Conservation (phyloP, 768 basidiomycete genomes). For the Auricularia auricula-judae region DNA sequence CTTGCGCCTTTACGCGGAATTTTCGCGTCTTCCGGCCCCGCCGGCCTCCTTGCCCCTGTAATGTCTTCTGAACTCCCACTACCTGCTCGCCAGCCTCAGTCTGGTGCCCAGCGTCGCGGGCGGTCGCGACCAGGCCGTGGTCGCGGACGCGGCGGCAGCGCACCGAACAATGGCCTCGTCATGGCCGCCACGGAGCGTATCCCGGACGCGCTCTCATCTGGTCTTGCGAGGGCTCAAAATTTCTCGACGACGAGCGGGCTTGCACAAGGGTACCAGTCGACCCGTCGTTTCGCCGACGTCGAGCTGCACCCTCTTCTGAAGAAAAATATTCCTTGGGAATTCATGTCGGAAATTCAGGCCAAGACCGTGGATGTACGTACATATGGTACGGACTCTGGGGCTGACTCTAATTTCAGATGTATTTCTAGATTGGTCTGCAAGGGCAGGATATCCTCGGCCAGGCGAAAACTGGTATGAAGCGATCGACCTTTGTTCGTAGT, state of each 20-base stretch:
- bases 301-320: neutral
- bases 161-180: neutral
- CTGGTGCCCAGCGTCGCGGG: neutral
- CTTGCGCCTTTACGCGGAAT: neutral
- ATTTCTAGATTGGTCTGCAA: neutral
- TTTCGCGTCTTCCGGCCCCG: neutral
- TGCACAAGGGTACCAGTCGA: neutral
- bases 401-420: neutral
- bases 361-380: neutral
- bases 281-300: neutral
- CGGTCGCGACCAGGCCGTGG: neutral
- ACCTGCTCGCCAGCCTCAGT: neutral
- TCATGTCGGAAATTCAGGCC: neutral
- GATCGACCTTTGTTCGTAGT: neutral
- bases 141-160: neutral
- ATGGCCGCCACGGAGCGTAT: neutral
- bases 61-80: neutral
- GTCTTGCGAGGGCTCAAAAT: neutral
- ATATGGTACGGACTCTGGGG: neutral
- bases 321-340: neutral
- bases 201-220: neutral
- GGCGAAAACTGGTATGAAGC: constrained; percentile 15
- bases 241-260: neutral
- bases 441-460: neutral
- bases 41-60: neutral